Base-by-base conservation (phyloP, 345 rosid species). In the Lepidium didymum region DNA sequence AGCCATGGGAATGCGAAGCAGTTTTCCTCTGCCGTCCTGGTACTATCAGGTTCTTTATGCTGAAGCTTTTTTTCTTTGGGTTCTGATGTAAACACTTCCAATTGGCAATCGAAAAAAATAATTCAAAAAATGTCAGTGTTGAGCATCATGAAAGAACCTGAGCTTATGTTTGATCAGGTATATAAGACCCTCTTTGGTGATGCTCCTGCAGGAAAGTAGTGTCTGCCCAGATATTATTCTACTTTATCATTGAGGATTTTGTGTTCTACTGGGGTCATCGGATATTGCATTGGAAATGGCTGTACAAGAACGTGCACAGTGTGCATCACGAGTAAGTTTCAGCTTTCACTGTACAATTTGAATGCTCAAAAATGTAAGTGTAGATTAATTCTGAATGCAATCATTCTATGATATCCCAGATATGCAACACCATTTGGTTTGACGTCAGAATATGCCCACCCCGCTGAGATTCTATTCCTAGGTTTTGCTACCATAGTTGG, bases 401-500 rank as follows among this genome's bases (percentile, higher is more conserved):
- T 35, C 45, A 19, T 53, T 44, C 7, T 18, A 44, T 60, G 64
- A 16, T 44, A 37, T 23, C 71, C 31, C 89, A 94, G 99, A 75
- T 94, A 89, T 64, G 99, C 97, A 38, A 91, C 99, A 18, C 99
- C 99, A 61, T 94, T 94, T 79, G 99, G 99, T 62, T 74, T 91
- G 79, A 94, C 99, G 36, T 89, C 99, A 47, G 99, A 94, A 77
- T 94, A 94, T 84, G 99, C 99, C 75, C 99, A 94, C 68, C 99
- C 99, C 27, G 93, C 93, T 74, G 99, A 94, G 79, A 91, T 94
- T 80, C 74, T 94, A 64, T 91, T 94, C 85, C 92, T 94, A 64
- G 99, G 99, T 42, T 94, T 91, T 75, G 99, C 97, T 33, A 94
- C 99, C 67, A 87, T 94, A 42, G 21, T 94, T 52, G 99, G 99